These are phyloP conservation scores for Candida loeiensis DNA, from an alignment of 805 yeast species.

Conservation along the genomic window DNA sequence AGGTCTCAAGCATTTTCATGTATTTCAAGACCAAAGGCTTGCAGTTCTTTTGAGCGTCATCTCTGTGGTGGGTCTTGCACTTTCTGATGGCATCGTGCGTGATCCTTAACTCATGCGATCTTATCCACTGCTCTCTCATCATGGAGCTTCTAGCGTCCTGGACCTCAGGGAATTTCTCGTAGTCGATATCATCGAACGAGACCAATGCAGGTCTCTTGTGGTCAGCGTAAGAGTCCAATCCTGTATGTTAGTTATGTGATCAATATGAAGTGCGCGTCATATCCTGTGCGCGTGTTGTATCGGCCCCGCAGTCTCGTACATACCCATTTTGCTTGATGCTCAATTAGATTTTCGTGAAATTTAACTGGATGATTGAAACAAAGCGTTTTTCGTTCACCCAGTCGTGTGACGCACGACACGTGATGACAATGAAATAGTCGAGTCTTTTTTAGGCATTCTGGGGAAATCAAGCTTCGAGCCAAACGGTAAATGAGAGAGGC, in stretches of 20 bases:
- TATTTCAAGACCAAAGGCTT: slow-evolving; percentile 74
- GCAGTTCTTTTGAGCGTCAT: slow-evolving; percentile 64
- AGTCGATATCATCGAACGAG: slow-evolving; percentile 80
- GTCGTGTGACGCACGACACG: slow-evolving; percentile 1
- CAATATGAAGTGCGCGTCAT: too few species aligned
- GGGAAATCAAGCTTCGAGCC: not conserved
- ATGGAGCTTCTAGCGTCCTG: slow-evolving; percentile 73
- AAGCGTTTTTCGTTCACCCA: not conserved
- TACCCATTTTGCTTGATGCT: slow-evolving; percentile 6
- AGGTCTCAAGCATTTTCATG: slow-evolving; percentile 68
- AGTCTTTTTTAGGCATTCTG: not conserved
- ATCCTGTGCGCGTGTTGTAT: not conserved
- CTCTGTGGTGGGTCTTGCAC: slow-evolving; percentile 61
- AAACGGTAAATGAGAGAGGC: slow-evolving; percentile 6
- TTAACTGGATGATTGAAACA: slow-evolving; percentile 8
- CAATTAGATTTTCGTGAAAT: slow-evolving; percentile 10
- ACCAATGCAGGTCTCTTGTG: slow-evolving; percentile 65
- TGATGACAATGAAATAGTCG: not conserved
- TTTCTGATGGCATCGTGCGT: slow-evolving; percentile 72
- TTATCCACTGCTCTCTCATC: slow-evolving; percentile 77
- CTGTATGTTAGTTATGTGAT: slow-evolving; percentile 17
- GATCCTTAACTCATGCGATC: slow-evolving; percentile 61
- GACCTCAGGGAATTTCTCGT: slow-evolving; percentile 59
- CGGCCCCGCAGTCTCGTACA: not conserved
- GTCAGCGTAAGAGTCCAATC: slow-evolving; percentile 32